Percentiles rank a stretch among this genome's conserved stretches.
These are phyloP conservation scores for Candida sanyaensis DNA, from an alignment of 1,139 yeast genomes.

Conservation along the genomic window DNA sequence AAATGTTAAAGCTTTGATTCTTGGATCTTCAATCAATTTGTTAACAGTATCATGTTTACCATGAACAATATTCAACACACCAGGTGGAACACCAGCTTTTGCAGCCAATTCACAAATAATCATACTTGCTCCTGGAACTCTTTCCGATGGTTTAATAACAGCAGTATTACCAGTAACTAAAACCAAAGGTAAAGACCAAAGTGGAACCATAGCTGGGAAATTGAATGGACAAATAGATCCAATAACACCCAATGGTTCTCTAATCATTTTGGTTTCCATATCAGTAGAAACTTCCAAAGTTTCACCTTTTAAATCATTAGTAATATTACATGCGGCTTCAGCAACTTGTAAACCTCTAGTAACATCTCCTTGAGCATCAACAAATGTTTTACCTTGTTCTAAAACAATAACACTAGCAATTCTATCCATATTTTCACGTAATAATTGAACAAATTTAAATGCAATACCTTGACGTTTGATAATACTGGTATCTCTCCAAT, in stretches of 20 bases:
- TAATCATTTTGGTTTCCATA: slow-evolving; percentile 79
- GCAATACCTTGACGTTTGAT: slow-evolving; percentile 76
- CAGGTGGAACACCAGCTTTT: slow-evolving; percentile 80
- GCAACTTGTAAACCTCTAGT: slow-evolving; percentile 82
- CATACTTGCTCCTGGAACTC: slow-evolving; percentile 80
- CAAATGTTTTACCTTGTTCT: slow-evolving; percentile 81
- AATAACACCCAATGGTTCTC: slow-evolving; percentile 65
- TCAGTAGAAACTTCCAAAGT: slow-evolving; percentile 70
- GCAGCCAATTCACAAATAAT: slow-evolving; percentile 72
- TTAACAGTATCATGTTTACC: slow-evolving; percentile 79
- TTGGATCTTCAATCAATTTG: slow-evolving; percentile 71
- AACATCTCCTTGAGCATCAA: slow-evolving; percentile 79
- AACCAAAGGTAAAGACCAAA: slow-evolving; percentile 78
- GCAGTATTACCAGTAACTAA: slow-evolving; percentile 80
- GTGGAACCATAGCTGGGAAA: slow-evolving; percentile 86
- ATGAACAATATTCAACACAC: slow-evolving; percentile 73
- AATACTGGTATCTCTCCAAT: slow-evolving; percentile 60
- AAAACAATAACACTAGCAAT: slow-evolving; percentile 71
- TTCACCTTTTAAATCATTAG: slow-evolving; percentile 66
- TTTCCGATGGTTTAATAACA: slow-evolving; percentile 75
- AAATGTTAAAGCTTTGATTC: slow-evolving; percentile 77
- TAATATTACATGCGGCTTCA: slow-evolving; percentile 64
- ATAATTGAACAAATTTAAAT: slow-evolving; percentile 68
- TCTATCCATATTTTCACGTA: slow-evolving; percentile 69
- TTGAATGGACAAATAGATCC: slow-evolving; percentile 77